Evolutionary conservation across 2,329 filamentous ascomycete genomes (phyloP).

Genomic region (Bipolaris cookei): DNA sequence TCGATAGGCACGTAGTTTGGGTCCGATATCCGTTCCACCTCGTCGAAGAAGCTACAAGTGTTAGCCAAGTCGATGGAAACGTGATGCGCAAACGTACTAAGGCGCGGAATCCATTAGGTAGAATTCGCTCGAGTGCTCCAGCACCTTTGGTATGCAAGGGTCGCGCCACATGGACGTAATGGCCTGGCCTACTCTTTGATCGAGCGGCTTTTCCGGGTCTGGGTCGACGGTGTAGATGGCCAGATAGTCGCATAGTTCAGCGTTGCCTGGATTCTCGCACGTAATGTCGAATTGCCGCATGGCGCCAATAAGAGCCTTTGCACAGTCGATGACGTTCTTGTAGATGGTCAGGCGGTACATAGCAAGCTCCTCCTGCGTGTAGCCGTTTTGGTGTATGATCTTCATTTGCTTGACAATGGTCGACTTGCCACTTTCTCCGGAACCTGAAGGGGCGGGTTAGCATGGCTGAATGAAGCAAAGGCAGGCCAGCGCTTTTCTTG

Average conservation of each 20-base stretch:
- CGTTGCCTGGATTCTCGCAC: slow-evolving; percentile 73
- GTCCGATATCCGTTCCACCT: slow-evolving; percentile 82
- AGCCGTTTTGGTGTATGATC: slow-evolving; percentile 98
- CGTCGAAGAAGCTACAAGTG: slow-evolving; percentile 84
- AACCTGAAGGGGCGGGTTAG: slow-evolving; percentile 66
- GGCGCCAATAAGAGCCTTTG: slow-evolving; percentile 87
- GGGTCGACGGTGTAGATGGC: slow-evolving; percentile 88
- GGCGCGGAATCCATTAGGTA: slow-evolving; percentile 99
- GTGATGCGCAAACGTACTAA: slow-evolving; percentile 70
- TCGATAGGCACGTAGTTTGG: slow-evolving; percentile 90
- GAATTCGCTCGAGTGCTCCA: slow-evolving; percentile 96
- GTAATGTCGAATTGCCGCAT: slow-evolving; percentile 92
- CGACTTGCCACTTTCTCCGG: slow-evolving; percentile 97
- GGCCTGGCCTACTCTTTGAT: slow-evolving; percentile 79
- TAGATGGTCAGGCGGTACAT: slow-evolving; percentile 96
- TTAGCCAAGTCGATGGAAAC: slow-evolving; percentile 17
- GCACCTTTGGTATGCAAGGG: slow-evolving; percentile 77
- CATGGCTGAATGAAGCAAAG: slow-evolving; percentile 3
- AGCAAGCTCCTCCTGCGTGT: slow-evolving; percentile 89
- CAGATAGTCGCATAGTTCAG: slow-evolving; percentile 78
- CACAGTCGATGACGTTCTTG: slow-evolving; percentile 97
- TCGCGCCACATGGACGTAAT: slow-evolving; percentile 91
- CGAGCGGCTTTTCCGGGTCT: slow-evolving; percentile 84
- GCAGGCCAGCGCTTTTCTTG: background rate
- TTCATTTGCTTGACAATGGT: slow-evolving; percentile 99